Evolutionary conservation across 352 stramenopile species (phyloP).

Genomic region (Phytopythium litorale): DNA sequence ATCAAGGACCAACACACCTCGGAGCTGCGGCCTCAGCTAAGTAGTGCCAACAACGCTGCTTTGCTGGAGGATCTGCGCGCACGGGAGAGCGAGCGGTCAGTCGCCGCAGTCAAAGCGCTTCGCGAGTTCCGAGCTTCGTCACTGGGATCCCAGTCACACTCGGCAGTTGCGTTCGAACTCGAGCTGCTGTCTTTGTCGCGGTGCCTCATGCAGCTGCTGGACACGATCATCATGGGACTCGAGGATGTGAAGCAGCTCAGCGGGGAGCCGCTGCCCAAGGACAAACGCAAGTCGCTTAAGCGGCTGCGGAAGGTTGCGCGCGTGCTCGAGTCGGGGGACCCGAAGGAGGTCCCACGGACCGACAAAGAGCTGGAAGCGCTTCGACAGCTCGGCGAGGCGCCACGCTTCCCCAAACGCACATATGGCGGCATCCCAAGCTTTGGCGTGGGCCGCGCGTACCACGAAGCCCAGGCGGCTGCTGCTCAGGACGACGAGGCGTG

Average conservation of each 20-base stretch:
- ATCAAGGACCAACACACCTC: constrained; percentile 44
- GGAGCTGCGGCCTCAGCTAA: constrained; percentile 66
- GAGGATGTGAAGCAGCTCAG: constrained; percentile 50
- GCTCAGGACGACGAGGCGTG: constrained; percentile 17
- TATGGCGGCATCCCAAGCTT: constrained; percentile 49
- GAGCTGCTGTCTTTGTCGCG: constrained; percentile 43
- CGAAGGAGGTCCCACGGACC: constrained; percentile 41
- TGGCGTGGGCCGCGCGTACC: constrained; percentile 26
- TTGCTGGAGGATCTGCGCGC: constrained; percentile 50
- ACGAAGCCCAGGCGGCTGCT: constrained; percentile 13
- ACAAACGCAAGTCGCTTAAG: constrained; percentile 75
- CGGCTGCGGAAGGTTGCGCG: constrained; percentile 56
- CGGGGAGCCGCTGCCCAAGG: constrained; percentile 35
- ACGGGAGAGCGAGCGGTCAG: constrained; percentile 43
- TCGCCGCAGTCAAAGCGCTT: constrained; percentile 25
- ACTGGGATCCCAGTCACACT: constrained; percentile 23
- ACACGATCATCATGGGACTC: constrained; percentile 56
- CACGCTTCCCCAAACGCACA: constrained; percentile 44
- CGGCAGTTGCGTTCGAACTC: constrained; percentile 40
- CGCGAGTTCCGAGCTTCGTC: constrained; percentile 24
- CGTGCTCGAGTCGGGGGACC: constrained; percentile 50
- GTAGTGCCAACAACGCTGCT: constrained; percentile 58
- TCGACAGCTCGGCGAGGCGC: constrained; percentile 32
- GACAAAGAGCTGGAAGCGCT: constrained; percentile 47
- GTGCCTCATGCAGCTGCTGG: constrained; percentile 42